Evolutionary conservation across 768 basidiomycete genomes (phyloP), one percentile per base, ranked within the genome.

Genomic region (Kwoniella sp.): DNA sequence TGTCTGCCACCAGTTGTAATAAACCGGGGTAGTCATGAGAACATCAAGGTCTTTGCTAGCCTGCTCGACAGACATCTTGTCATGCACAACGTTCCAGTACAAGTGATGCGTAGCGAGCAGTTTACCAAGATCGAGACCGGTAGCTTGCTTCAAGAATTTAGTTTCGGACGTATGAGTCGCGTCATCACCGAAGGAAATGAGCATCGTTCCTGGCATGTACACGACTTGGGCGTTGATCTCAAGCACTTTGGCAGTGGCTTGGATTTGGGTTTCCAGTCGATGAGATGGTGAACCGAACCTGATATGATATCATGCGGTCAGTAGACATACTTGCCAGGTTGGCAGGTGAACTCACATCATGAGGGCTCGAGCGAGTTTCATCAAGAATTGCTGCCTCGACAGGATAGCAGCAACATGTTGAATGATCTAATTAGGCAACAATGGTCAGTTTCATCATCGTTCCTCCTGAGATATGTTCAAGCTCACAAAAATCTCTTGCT

Each of bases 171-270:
- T 92, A 56, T 90, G 88, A 1, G 91, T 92, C 2, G 86, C 82
- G 24, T 82, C 82, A 78, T 94, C 92, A 69, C 90, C 88, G 72
- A 94, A 93, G 49, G 88, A 87, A 74, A 92, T 85, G 33, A 93
- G 83, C 81, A 90, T 87, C 58, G 88, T 84, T 64, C 80, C 79
- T 1, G 82, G 82, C 17, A 83, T 73, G 80, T 93, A 89, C 44
- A 95, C 89, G 76, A 93, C 94, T 77, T 94, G 91, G 49, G 91
- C 91, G 77, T 91, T 88, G 58, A 96, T 86, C 72, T 93, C 92
- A 19, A 97, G 87, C 56, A 93, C 92, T 17, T 88, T 85, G 0
- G 93, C 91, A 8, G 91, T 91, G 10, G 92, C 89, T 30, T 89
- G 84, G 40, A 97, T 86, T 77, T 96, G 93, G 1, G 91, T 88